Evolutionary conservation across 768 basidiomycete genomes (phyloP), one percentile per base, ranked within the genome.

Genomic region (Calocybe indica): DNA sequence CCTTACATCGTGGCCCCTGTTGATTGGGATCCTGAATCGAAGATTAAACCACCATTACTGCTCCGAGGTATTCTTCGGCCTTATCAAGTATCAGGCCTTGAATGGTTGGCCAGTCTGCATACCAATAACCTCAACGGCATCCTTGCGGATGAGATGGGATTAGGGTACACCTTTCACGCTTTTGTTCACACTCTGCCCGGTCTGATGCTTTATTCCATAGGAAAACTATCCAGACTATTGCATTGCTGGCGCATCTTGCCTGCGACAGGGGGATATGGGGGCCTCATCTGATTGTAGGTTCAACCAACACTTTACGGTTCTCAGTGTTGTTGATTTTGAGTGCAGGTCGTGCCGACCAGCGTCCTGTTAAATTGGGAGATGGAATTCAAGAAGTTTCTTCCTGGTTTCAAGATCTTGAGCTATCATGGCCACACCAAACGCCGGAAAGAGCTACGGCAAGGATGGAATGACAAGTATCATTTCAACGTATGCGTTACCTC

Each of bases 401-500:
- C 94, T 0, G 88, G 88, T 1, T 92, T 93, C 68, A 82, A 79
- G 50, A 81, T 88, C 44, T 64, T 96, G 33, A 88, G 88, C 59
- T 99, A 98, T 61, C 89, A 97, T 58, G 96, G 96, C 28, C 80
- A 74, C 40, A 83, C 86, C 34, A 92, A 92, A 60, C 88, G 91
- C 34, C 82, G 92, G 40, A 92, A 91, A 59, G 90, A 94, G 54
- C 76, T 92, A 14, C 82, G 92, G 8, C 81, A 89, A 54, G 92
- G 92, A 30, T 95, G 92, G 92, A 83, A 85, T 53, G 85, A 92
- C 57, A 88, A 86, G 59, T 78, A 88, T 59, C 79, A 83, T 49
- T 94, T 94, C 72, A 93, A 96, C 53, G 92, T 93, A 45, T 94
- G 92, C 65, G 86, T 96, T 62, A 96, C 92, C 0, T 93, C 91